Conservation (phyloP, 176 grass and related monocot genomes). For the Urochloa ruziziensis region DNA sequence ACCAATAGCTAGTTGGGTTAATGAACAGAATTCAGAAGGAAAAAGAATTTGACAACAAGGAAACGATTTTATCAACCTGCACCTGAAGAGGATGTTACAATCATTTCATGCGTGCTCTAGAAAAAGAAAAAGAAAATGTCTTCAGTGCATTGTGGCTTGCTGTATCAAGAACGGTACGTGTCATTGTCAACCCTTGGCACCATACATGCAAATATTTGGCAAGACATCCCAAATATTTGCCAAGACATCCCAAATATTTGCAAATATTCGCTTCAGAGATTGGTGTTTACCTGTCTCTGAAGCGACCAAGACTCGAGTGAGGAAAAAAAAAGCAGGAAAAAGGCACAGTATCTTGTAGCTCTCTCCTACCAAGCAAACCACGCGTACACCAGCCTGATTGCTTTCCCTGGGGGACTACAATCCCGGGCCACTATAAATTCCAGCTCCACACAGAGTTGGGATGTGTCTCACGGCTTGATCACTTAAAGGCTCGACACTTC, state of each 20-base stretch:
- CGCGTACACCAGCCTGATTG: neutral
- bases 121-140: neutral
- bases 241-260: no score
- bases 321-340: neutral
- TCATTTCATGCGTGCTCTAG: neutral
- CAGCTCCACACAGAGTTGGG: neutral
- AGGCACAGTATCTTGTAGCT: neutral
- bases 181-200: neutral
- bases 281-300: neutral
- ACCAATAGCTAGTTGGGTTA: neutral
- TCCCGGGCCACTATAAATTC: conserved; percentile 1
- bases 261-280: no score
- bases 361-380: neutral
- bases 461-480: neutral
- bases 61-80: no score
- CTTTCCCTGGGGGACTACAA: neutral
- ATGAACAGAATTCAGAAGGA: neutral
- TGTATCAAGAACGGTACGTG: neutral
- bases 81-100: neutral
- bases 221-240: no score
- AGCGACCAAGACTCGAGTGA: neutral
- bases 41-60: neutral
- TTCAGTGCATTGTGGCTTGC: neutral
- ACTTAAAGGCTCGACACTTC: neutral
- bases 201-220: no score